Base-by-base conservation (phyloP, 345 rosid species). In the Heritiera fomes region DNA sequence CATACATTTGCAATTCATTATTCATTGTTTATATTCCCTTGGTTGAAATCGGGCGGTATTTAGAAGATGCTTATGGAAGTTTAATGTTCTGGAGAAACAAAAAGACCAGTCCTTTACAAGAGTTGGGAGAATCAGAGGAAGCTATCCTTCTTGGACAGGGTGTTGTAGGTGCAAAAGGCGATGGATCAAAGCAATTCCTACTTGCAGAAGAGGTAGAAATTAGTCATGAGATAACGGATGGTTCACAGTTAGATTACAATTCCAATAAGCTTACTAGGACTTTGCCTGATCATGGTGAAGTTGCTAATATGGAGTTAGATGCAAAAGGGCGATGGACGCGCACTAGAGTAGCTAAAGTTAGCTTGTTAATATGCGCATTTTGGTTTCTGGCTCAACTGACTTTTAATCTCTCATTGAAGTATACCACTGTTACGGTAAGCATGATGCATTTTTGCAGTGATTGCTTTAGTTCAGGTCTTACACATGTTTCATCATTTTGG, bases 351-450 rank as follows among this genome's bases (percentile, higher is more conserved):
- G 97, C 98, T 2, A 90, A 89, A 85, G 96, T 87, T 74, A 96
- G 99, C 80, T 86, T 95, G 80, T 38, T 85, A 59, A 85, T 95
- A 49, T 91, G 96, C 85, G 98, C 97, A 12, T 92, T 92, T 87
- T 95, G 99, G 99, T 95, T 95, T 81, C 77, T 93, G 55, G 99
- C 99, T 0, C 98, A 93, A 85, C 89, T 95, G 79, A 85, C 93
- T 61, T 95, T 95, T 81, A 93, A 95, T 84, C 88, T 95, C 68
- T 95, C 99, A 11, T 81, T 95, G 80, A 93, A 95, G 87, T 93
- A 93, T 82, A 93, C 99, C 49, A 89, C 97, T 0, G 97, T 93
- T 45, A 95, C 98, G 47, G 98, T 95, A 85, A 86, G 92, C 49
- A 46, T 34, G 10, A 20, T 62, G 75, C 20, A 2, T n/a, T 64